These are phyloP conservation scores for Fusarium transvaalense DNA, from an alignment of 2,329 filamentous ascomycete genomes.

Conservation along the genomic window DNA sequence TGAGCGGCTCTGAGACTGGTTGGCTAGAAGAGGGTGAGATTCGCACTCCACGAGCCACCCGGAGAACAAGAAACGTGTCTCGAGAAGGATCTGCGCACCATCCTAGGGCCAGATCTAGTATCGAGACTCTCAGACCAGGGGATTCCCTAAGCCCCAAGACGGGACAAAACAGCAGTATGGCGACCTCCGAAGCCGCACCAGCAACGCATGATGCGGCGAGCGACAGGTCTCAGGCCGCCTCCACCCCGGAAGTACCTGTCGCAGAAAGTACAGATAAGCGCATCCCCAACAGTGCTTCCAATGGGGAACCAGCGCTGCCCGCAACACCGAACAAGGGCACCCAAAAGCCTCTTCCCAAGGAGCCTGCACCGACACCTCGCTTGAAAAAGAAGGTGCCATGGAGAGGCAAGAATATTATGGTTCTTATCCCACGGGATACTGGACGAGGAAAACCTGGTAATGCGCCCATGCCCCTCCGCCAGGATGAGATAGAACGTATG, in stretches of 20 bases:
- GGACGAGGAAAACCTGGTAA: slow-evolving; percentile 70
- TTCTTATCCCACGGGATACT: slow-evolving; percentile 76
- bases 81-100: slow-evolving; percentile 55
- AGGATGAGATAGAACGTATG: slow-evolving; percentile 70
- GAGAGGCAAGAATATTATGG: slow-evolving; percentile 80
- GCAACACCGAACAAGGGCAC: slow-evolving; percentile 53
- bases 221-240: slow-evolving; percentile 46
- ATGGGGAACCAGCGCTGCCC: slow-evolving; percentile 50
- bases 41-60: slow-evolving; percentile 61
- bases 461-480: slow-evolving; percentile 65
- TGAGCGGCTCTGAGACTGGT: slow-evolving; percentile 73
- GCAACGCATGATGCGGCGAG: slow-evolving; percentile 47
- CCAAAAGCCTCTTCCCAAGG: slow-evolving; percentile 55
- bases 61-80: slow-evolving; percentile 43
- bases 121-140: slow-evolving; percentile 65
- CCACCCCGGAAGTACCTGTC: slow-evolving; percentile 45
- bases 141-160: slow-evolving; percentile 46
- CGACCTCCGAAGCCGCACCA: slow-evolving; percentile 49
- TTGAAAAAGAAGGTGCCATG: slow-evolving; percentile 79
- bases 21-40: slow-evolving; percentile 64
- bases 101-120: slow-evolving; percentile 64
- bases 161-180: slow-evolving; percentile 52
- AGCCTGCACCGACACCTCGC: slow-evolving; percentile 63
- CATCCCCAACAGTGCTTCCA: slow-evolving; percentile 41
- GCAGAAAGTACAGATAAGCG: slow-evolving; percentile 46